phyloP scores from a whole-genome alignment of 306 rosid genomes.

The Castanopsis chinensis region DNA sequence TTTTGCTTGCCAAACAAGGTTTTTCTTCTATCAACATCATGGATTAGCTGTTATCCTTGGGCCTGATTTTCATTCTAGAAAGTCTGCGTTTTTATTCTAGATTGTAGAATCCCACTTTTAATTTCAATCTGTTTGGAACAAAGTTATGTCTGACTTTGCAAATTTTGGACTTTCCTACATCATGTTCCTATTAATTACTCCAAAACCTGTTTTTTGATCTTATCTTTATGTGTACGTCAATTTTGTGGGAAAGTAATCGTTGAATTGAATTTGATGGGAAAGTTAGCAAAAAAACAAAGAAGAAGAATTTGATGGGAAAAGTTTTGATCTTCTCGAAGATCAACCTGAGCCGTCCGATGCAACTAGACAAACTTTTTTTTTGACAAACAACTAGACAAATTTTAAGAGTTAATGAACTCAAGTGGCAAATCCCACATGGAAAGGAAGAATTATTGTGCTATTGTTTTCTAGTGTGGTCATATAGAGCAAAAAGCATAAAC shows the following conservation, averaged over 20 bases:
- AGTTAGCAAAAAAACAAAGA: too few relatives aligned
- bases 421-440: too few relatives aligned
- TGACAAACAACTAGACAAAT: background rate
- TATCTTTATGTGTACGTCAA: background rate
- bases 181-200: too few relatives aligned
- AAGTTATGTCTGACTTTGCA: too few relatives aligned
- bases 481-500: too few relatives aligned
- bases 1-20: conserved; percentile 18
- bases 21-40: conserved; percentile 3
- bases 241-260: background rate
- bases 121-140: background rate
- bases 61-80: conserved; percentile 39
- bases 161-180: background rate
- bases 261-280: background rate
- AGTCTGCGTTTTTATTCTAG: conserved; percentile 24
- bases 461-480: too few relatives aligned
- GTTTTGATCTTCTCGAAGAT: background rate
- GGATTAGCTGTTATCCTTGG: background rate
- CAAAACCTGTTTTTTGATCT: background rate
- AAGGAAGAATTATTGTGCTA: too few relatives aligned
- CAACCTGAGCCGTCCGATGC: background rate
- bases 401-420: background rate
- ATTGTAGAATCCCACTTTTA: background rate
- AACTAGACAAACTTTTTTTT: background rate
- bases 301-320: background rate